Base-by-base conservation (phyloP, 2,329 filamentous ascomycete species). In the Grosmannia penicillata region DNA sequence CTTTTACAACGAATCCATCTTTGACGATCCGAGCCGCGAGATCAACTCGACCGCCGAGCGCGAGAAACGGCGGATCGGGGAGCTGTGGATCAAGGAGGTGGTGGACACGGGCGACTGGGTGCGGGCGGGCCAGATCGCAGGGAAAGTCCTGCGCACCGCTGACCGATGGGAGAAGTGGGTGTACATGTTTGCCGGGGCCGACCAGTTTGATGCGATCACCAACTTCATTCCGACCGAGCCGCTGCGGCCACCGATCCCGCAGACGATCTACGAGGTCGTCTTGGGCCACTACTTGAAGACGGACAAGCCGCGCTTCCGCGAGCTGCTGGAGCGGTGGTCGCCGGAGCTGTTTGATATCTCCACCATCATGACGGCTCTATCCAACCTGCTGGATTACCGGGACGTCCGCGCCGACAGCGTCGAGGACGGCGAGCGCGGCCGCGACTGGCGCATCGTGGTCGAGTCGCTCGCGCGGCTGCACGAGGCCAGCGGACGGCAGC, bases 141-240 rank as follows among this genome's bases (percentile, higher is more conserved):
- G 80, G 13, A 85, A 79, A 51, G 87, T 95, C 1, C 65, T 98
- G 1, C 76, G 76, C 31, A 84, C 79, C 1, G 75, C 85, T 1
- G 68, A 80, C 34, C 68, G 80, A 48, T 98, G 91, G 91, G 87
- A 96, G 59, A 84, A 93, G 50, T 96, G 89, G 86, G 81, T 93
- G 6, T 93, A 82, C 75, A 79, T 75, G 0, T 98, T 98, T 59
- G 84, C 86, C 8, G 80, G 85, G 29, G 81, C 82, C 3, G 72
- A 83, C 46, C 85, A 78, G 51, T 85, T 93, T 49, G 84, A 95
- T 53, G 87, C 94, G 49, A 94, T 98, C 43, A 81, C 82, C 6
- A 71, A 81, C 26, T 78, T 81, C 50, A 82, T 98, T 23, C 91
- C 91, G 0, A 76, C 73, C 1, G 71, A 78, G 38, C 74, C 77